Conservation (phyloP, 2,329 filamentous ascomycete genomes). For the Cercospora zeae-maydis region DNA sequence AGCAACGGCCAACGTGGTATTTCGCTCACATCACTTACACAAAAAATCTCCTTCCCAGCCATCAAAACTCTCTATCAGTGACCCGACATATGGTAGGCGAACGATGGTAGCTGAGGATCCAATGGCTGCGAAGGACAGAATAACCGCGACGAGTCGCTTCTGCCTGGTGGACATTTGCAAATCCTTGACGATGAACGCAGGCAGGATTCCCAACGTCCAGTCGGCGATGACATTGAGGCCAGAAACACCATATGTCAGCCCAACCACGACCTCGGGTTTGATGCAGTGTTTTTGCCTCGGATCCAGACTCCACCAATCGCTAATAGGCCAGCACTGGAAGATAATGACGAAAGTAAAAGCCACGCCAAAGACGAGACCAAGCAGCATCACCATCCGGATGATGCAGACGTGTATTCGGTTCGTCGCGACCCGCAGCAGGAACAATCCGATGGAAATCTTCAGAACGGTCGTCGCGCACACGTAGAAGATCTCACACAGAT, state of each 20-base stretch:
- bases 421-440: slow-evolving; percentile 52
- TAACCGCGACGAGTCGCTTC: slow-evolving; percentile 39
- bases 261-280: slow-evolving; percentile 47
- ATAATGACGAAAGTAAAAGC: slow-evolving; percentile 51
- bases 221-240: slow-evolving; percentile 43
- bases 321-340: slow-evolving; percentile 53
- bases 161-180: slow-evolving; percentile 40
- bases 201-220: slow-evolving; percentile 41
- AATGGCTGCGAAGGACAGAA: slow-evolving; percentile 41
- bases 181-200: slow-evolving; percentile 43
- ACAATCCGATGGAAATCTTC: slow-evolving; percentile 53
- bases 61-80: slow-evolving; percentile 36
- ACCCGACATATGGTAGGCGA: slow-evolving; percentile 44
- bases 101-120: slow-evolving; percentile 53
- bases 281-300: slow-evolving; percentile 43
- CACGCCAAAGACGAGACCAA: slow-evolving; percentile 45
- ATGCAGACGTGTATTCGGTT: slow-evolving; percentile 45
- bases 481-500: slow-evolving; percentile 56
- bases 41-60: slow-evolving; percentile 41
- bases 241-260: slow-evolving; percentile 34
- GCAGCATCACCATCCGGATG: slow-evolving; percentile 47
- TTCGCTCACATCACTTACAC: slow-evolving; percentile 29
- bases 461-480: slow-evolving; percentile 47
- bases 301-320: slow-evolving; percentile 50
- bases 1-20: not conserved